A percentile compares a stretch with the other conserved stretches of the same genome.
These are phyloP conservation scores for Solanum hybrid DNA, from an alignment of 305 asterid species.

Conservation along the genomic window DNA sequence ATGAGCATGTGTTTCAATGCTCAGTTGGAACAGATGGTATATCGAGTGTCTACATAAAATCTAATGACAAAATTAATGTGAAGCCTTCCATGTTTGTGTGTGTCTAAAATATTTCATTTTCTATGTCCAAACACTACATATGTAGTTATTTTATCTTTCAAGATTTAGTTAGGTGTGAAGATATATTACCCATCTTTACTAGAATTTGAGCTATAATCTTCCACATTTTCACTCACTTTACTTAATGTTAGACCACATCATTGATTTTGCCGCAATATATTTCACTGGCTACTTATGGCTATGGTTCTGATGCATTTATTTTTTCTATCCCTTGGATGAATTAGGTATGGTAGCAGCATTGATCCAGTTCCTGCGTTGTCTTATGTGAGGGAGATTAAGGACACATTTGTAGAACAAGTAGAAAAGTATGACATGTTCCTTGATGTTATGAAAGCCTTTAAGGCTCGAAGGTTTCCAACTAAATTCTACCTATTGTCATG, in stretches of 20 bases:
- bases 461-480: neutral
- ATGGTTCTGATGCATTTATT: neutral
- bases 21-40: neutral
- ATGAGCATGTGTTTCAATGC: neutral
- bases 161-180: neutral
- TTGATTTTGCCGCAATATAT: too few relatives aligned
- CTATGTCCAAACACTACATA: neutral
- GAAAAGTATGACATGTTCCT: neutral
- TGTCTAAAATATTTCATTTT: neutral
- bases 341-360: neutral
- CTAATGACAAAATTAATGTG: neutral
- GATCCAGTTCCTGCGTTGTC: neutral
- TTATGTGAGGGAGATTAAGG: neutral
- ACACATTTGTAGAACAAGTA: neutral
- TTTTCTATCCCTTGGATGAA: neutral
- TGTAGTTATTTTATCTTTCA: too few relatives aligned
- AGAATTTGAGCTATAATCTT: neutral
- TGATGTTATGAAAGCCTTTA: neutral
- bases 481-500: neutral
- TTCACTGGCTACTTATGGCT: neutral
- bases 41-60: conserved; percentile 19
- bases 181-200: too few relatives aligned
- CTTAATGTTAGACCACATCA: neutral
- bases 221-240: neutral
- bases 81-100: neutral